Base-by-base conservation (phyloP, 495 filamentous ascomycete species). In the Penicillium riverlandense region DNA sequence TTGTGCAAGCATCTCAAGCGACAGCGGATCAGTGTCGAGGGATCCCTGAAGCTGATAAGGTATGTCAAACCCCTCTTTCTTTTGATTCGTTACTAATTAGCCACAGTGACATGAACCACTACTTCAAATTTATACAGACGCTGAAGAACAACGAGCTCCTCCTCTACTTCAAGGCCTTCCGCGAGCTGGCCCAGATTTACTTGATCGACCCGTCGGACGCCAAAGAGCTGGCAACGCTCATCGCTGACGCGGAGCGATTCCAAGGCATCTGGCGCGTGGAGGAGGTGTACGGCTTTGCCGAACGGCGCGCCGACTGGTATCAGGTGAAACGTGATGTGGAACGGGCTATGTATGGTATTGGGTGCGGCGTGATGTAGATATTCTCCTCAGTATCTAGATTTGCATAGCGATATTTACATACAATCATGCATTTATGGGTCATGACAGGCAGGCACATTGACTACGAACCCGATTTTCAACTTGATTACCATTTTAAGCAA, bases 1-100 rank as follows among this genome's bases (percentile, higher is more conserved):
- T 65, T 97, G 31, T 96, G 90, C 72, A 97, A 99, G 62, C 94
- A 99, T 66, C 77, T 99, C 42, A 97, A 97, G 69, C 82, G 94
- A 34, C 92, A 97, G 65, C 81, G 92, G 47, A 80, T 99, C 65
- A 88, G 82, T 54, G 84, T 88, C 11, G 85, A 89, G 44, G 92
- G 92, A 42, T 88, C 92, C 16, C 77, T 97, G 46, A 90, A 86
- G 63, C 74, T 99, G 37, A 97, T 98, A 57, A 83, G 80, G 81
- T 84, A 71, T 40, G 61, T 38, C 4, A 22, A 4, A 4, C 22
- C 22, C 2, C 4, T 4, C 6, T 22, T 22, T 22, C 22, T 22
- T 22, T 3, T 22, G 22, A 6, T 22, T 22, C 22, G 6, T 22
- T 22, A 6, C 22, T 22, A 22, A 22, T 4, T 4, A 22, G 14